Evolutionary conservation across 768 basidiomycete species (phyloP).

Genomic region (Calocybe indica): DNA sequence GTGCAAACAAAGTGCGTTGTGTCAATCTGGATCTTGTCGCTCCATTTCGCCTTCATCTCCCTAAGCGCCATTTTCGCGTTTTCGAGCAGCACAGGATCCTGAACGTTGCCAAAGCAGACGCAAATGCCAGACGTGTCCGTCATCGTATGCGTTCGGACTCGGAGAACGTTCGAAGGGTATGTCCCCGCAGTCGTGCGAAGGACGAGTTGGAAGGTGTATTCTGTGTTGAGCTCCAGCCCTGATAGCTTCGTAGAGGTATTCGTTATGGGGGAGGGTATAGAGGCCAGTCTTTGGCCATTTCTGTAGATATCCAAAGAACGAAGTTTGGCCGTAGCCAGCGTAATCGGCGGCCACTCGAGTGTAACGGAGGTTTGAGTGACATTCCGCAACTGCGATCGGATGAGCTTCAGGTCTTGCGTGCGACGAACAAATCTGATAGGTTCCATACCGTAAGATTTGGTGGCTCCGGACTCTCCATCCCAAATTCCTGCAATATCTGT

Average conservation of each 20-base stretch:
- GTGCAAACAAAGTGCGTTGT: conserved; percentile 98
- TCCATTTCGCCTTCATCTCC: conserved; percentile 88
- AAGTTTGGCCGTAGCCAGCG: conserved; percentile 81
- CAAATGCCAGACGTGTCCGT: conserved; percentile 91
- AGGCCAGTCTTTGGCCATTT: conserved; percentile 81
- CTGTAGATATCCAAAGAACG: conserved; percentile 91
- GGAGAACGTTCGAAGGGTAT: conserved; percentile 77
- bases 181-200: conserved; percentile 91
- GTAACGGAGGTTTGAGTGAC: conserved; percentile 96
- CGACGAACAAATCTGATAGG: too few species aligned
- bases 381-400: conserved; percentile 63
- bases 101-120: conserved; percentile 90
- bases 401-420: too few species aligned
- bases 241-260: conserved; percentile 90
- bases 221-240: conserved; percentile 72
- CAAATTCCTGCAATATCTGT: conserved; percentile 72
- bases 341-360: conserved; percentile 86
- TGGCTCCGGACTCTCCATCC: conserved; percentile 55
- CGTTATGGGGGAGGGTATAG: conserved; percentile 74
- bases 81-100: conserved; percentile 69
- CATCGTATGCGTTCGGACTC: conserved; percentile 89
- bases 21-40: conserved; percentile 92
- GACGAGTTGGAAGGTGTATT: conserved; percentile 93
- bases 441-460: conserved; percentile 67
- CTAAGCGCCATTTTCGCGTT: conserved; percentile 75